Base-by-base conservation (phyloP, 164 flowering plant genomes). In the Vitis labrusca region DNA sequence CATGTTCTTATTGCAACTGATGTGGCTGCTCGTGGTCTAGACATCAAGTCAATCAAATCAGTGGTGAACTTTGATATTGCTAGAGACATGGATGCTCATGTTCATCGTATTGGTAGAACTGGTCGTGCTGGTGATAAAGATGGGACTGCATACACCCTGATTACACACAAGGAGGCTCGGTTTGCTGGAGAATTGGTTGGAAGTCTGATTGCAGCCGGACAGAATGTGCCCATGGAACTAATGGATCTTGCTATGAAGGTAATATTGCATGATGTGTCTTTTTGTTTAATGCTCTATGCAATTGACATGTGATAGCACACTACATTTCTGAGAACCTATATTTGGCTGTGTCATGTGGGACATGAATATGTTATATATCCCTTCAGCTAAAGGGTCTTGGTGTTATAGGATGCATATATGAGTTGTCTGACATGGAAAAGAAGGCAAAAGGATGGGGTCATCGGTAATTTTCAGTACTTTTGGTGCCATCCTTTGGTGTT, bases 171-270 rank as follows among this genome's bases (percentile, higher is more conserved):
- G 79, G 98, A 95, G 82, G 91, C 97, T 3, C 86, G 97, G 51
- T 95, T 93, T 88, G 99, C 99, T 55, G 97, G 97, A 54, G 99
- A 95, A 68, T 76, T 95, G 80, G 99, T 90, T 53, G 90, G 88
- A 77, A 90, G 94, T 77, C 83, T 95, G 85, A 73, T 95, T 79
- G 93, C 97, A 81, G 99, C 99, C 77, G 99, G 98, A 72, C 98
- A 95, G 85, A 90, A 89, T 79, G 98, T 95, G 48, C 71, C 99
- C 13, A 47, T 29, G 67, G 98, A 95, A 70, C 83, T 95, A 72
- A 93, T 86, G 93, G 97, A 91, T 87, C 98, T 95, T 76, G 99
- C 99, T 55, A 91, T 95, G 98, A 93, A 93, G 96, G 99, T 95
- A 86, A 77, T 74, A 5, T 68, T 10, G 61, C 52, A 61, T 19